Evolutionary conservation across 2,329 filamentous ascomycete species (phyloP), one percentile per base, ranked within the genome.

Genomic region (Colletotrichum sp.): DNA sequence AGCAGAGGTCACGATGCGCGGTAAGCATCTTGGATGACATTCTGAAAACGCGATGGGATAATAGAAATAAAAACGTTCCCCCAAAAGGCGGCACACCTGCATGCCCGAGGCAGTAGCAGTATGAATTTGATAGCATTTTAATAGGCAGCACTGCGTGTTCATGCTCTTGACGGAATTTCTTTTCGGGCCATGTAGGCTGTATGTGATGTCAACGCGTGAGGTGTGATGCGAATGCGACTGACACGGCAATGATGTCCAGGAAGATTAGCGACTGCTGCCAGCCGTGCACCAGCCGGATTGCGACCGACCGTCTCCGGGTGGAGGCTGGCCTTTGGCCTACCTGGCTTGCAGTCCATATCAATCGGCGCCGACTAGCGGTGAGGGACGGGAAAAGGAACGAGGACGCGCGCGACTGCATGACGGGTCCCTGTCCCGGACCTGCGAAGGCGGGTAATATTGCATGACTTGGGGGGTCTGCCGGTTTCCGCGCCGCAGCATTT

Each of bases 61-160:
- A 68, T 73, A 60, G 59, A 73, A 75, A 68, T 60, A 65, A 59
- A 64, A 68, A 27, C 39, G n/a, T 59, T 68, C 44, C 70, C 63
- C 28, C 39, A 68, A 52, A 65, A 36, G 34, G 70, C 32, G 70
- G 63, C 68, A 44, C 68, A 44, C 60, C 44, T 73, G 69, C 70
- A 66, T 65, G 48, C 48, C 60, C 44, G 48, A 34, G 36, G 57
- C 57, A 68, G 70, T 48, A 59, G 73, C 44, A 73, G 59, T 57
- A 64, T 27, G 44, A 64, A 73, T 27, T 68, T 59, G 57, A 75
- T 75, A 75, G 70, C 59, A 75, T 75, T 73, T 64, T 73, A 75
- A 73, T 73, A 75, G 44, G 73, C 59, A 73, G 65, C 63, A 72
- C 39, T 68, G 60, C 48, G 30, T 34, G 25, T 60, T 69, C 28